Evolutionary conservation across 2,329 filamentous ascomycete genomes (phyloP).

Genomic region (Ophiostoma sp.): DNA sequence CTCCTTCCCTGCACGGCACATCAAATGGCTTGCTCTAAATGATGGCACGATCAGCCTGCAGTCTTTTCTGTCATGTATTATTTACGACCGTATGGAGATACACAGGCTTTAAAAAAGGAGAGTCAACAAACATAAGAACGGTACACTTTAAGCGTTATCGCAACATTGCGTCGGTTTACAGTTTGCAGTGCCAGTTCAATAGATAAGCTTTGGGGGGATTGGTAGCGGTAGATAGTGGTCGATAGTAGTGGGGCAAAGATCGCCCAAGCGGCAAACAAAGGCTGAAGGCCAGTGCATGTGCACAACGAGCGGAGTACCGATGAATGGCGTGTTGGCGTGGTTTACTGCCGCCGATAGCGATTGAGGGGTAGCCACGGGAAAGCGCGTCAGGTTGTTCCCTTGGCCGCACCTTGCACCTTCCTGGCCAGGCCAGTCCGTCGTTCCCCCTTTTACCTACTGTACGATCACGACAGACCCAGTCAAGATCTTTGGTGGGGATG

Average conservation of each 20-base stretch:
- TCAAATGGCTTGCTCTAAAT: background rate
- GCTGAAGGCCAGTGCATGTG: background rate
- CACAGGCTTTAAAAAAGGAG: background rate
- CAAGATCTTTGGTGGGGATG: background rate
- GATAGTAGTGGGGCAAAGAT: background rate
- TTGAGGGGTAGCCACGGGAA: conserved; percentile 19
- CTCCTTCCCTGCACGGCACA: background rate
- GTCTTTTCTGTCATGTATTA: background rate
- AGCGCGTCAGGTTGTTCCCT: background rate
- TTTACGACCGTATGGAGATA: background rate
- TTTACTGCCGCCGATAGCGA: conserved; percentile 1
- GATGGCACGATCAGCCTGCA: background rate
- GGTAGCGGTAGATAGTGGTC: background rate
- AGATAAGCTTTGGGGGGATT: background rate
- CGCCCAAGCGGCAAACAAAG: conserved; percentile 11
- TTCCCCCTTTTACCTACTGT: background rate
- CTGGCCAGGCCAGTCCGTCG: background rate
- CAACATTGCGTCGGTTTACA: background rate
- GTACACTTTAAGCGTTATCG: background rate
- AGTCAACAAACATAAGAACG: background rate
- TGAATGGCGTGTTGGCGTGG: background rate
- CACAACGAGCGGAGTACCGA: background rate
- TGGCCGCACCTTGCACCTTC: background rate
- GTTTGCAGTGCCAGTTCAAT: background rate
- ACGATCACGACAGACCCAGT: background rate